Evolutionary conservation across 73 alveolate genomes (phyloP), one percentile per base, ranked within the genome.

Genomic region (Paramecium caudatum): DNA sequence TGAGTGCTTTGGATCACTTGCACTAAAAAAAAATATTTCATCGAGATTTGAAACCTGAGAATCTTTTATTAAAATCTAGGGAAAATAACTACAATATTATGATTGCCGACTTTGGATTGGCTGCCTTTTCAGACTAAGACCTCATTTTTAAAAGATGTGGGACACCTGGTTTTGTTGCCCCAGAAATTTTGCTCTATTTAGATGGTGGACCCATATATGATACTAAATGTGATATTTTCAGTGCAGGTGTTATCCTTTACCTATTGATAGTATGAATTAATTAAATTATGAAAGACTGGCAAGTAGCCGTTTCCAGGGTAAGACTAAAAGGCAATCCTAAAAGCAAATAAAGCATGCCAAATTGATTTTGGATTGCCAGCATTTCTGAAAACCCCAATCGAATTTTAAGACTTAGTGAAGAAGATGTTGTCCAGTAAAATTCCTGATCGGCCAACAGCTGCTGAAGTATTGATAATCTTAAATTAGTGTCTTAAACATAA

Each of bases 311-410:
- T 86, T 19, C 68, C 61, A 34, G 93, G 93, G 8, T 39, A 61
- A 46, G 93, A 86, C 45, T 46, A 86, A 37, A 86, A 86, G 15
- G 45, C 46, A 32, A 86, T 86, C 39, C 45, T 63, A 50, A 70
- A 78, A 45, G 93, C 93, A 41, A 86, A 63, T 16, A 86, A 86
- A 86, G 68, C 93, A 3, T 86, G 90, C 43, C 69, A 86, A 63
- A 46, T 86, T 5, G 90, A 78, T 63, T 86, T 62, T 43, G 93
- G 84, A 30, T 86, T 86, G 34, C 93, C 93, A 19, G 43, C 47
- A 5, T 86, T 86, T 37, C 48, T 62, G 12, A 74, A 74, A 25
- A 37, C 88, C 19, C 88, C 88, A 12, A 15, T 74, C 1, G 88
- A 74, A 74, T 45, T 74, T 21, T 74, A 74, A 74, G 88, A 74